Evolutionary conservation across 2,329 filamentous ascomycete genomes (phyloP).

Genomic region (Beauveria pseudobassiana): DNA sequence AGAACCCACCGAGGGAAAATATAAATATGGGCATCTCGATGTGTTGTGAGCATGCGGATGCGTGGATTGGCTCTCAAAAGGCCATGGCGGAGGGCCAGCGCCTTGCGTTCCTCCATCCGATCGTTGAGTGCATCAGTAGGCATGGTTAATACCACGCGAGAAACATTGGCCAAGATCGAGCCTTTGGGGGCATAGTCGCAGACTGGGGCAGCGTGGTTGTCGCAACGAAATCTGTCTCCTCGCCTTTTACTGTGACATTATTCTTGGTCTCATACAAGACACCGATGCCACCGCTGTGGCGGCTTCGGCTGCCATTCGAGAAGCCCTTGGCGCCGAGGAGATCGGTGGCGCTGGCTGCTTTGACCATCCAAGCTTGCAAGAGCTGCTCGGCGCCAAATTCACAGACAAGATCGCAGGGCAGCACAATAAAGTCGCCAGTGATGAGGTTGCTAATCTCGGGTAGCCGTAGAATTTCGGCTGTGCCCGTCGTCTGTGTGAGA

Average conservation of each 20-base stretch:
- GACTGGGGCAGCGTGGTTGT: slow-evolving; percentile 59
- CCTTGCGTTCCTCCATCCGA: slow-evolving; percentile 65
- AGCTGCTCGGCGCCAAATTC: slow-evolving; percentile 78
- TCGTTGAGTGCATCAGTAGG: slow-evolving; percentile 87
- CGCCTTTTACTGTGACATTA: slow-evolving; percentile 71
- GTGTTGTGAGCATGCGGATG: slow-evolving; percentile 72
- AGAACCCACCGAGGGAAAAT: slow-evolving; percentile 89
- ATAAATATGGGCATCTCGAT: slow-evolving; percentile 90
- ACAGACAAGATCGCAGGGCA: slow-evolving; percentile 91
- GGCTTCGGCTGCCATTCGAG: slow-evolving; percentile 29
- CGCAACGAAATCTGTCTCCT: slow-evolving; percentile 88
- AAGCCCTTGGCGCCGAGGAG: slow-evolving; percentile 42
- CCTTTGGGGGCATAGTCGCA: slow-evolving; percentile 36
- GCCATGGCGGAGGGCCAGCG: slow-evolving; percentile 66
- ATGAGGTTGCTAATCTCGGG: slow-evolving; percentile 74
- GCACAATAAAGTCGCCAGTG: slow-evolving; percentile 77
- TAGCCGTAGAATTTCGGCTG: slow-evolving; percentile 78
- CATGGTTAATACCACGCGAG: slow-evolving; percentile 77
- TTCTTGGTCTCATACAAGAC: slow-evolving; percentile 86
- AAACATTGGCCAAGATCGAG: slow-evolving; percentile 60
- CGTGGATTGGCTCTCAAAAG: slow-evolving; percentile 68
- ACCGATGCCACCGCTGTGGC: slow-evolving; percentile 68
- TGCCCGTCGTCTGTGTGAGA: slow-evolving; percentile 78
- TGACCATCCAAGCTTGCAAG: slow-evolving; percentile 87
- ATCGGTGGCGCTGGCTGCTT: slow-evolving; percentile 61